phyloP scores from a whole-genome alignment of 2,329 filamentous ascomycete genomes.

The Verticillium longisporum region DNA sequence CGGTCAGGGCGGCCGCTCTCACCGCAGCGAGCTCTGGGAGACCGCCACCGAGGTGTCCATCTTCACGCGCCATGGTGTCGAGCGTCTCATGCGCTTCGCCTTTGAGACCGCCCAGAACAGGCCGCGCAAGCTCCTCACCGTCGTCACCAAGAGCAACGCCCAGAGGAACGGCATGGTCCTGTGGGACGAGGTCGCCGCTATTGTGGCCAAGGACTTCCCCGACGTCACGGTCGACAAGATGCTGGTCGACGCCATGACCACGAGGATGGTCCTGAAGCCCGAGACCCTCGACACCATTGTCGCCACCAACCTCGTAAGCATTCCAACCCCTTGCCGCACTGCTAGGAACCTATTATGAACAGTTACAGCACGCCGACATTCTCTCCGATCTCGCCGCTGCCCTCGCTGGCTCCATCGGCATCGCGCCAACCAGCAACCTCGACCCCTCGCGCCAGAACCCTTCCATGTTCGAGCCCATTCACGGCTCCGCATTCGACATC shows the following conservation, averaged over 20 bases:
- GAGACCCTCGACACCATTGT: slow-evolving; percentile 56
- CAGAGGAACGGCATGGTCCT: slow-evolving; percentile 62
- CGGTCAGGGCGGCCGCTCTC: slow-evolving; percentile 56
- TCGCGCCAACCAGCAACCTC: slow-evolving; percentile 63
- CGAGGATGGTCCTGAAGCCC: slow-evolving; percentile 55
- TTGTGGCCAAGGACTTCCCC: slow-evolving; percentile 49
- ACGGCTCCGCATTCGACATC: slow-evolving; percentile 53
- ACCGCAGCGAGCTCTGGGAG: slow-evolving; percentile 52
- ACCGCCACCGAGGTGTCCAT: slow-evolving; percentile 55
- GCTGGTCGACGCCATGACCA: slow-evolving; percentile 62
- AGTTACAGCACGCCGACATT: slow-evolving; percentile 47
- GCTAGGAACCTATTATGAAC: slow-evolving; percentile 10
- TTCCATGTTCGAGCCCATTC: slow-evolving; percentile 57
- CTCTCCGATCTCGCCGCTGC: slow-evolving; percentile 65
- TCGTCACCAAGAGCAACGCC: slow-evolving; percentile 61
- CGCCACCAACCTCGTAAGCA: slow-evolving; percentile 46
- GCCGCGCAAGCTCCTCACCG: slow-evolving; percentile 50
- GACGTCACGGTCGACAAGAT: slow-evolving; percentile 59
- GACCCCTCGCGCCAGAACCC: slow-evolving; percentile 50
- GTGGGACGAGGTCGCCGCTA: slow-evolving; percentile 56
- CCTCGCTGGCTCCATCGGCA: slow-evolving; percentile 63
- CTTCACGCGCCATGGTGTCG: slow-evolving; percentile 54
- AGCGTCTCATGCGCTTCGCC: slow-evolving; percentile 55
- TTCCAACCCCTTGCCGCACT: too few species aligned
- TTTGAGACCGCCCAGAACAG: slow-evolving; percentile 53